Percentiles rank a stretch among this genome's conserved stretches.
Conservation (phyloP, 1,139 yeast genomes). For the Wickerhamomyces sp. region DNA sequence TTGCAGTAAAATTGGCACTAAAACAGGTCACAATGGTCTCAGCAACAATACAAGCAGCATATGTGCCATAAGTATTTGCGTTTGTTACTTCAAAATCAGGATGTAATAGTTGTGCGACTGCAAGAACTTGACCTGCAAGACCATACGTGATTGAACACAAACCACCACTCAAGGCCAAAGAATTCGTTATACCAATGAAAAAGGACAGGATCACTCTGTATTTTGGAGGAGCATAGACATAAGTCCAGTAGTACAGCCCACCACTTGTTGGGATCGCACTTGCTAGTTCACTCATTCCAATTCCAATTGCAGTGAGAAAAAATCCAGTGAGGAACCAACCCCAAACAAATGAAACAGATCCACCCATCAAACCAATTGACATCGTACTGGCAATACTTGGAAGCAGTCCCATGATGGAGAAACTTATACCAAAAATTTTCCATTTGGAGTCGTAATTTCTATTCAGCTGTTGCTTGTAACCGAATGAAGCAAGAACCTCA, state of each 20-base stretch:
- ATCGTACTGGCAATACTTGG: conserved; percentile 41
- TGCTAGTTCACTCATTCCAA: conserved; percentile 61
- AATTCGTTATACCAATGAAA: conserved; percentile 55
- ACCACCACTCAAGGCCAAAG: conserved; percentile 53
- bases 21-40: conserved; percentile 41
- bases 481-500: conserved; percentile 21
- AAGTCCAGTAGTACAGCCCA: conserved; percentile 62
- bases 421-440: conserved; percentile 44
- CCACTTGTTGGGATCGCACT: conserved; percentile 73
- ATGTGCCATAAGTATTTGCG: conserved; percentile 44
- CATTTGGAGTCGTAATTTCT: conserved; percentile 35
- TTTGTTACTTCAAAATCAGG: conserved; percentile 33
- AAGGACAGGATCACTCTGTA: conserved; percentile 42
- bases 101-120: conserved; percentile 32
- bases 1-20: conserved; percentile 44
- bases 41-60: conserved; percentile 40
- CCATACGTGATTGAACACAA: conserved; percentile 57
- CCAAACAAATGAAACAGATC: conserved; percentile 60
- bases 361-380: conserved; percentile 39
- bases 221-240: conserved; percentile 46
- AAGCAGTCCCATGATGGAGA: conserved; percentile 44
- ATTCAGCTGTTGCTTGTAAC: conserved; percentile 41
- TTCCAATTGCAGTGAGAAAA: conserved; percentile 53
- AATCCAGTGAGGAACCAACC: conserved; percentile 64
- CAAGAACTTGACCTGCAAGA: conserved; percentile 46